phyloP scores from a whole-genome alignment of 148 eudicot genomes.

The Rhododendron ferrugineum region DNA sequence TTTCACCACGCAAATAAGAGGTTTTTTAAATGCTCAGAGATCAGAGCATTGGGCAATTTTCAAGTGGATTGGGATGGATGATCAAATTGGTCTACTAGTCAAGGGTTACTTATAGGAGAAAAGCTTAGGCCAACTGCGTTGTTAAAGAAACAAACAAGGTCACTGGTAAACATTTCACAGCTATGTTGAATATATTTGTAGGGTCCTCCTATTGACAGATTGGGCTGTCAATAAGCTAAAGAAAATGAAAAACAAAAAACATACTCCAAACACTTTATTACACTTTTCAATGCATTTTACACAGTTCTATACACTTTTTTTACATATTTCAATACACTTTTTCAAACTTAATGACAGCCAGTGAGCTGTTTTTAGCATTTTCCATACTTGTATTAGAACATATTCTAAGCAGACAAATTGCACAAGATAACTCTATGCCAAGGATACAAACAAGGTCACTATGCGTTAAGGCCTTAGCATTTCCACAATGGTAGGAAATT shows the following conservation, averaged over 20 bases:
- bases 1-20: background rate
- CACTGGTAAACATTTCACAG: background rate
- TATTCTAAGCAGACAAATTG: background rate
- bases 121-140: background rate
- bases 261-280: too few relatives aligned
- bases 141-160: background rate
- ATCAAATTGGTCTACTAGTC: background rate
- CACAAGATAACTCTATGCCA: background rate
- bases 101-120: background rate
- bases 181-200: background rate
- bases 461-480: background rate
- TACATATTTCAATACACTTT: too few relatives aligned
- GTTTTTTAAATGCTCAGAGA: background rate
- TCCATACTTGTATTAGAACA: background rate
- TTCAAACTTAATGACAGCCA: too few relatives aligned
- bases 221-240: too few relatives aligned
- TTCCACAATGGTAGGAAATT: background rate
- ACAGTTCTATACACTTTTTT: too few relatives aligned
- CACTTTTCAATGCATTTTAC: too few relatives aligned
- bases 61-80: background rate
- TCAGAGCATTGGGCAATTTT: background rate
- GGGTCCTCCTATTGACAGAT: too few relatives aligned
- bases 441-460: constrained; percentile 2
- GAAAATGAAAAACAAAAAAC: too few relatives aligned
- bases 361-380: background rate